Base-by-base conservation (phyloP, 2,329 filamentous ascomycete species). In the Gaeumannomyces sp. region DNA sequence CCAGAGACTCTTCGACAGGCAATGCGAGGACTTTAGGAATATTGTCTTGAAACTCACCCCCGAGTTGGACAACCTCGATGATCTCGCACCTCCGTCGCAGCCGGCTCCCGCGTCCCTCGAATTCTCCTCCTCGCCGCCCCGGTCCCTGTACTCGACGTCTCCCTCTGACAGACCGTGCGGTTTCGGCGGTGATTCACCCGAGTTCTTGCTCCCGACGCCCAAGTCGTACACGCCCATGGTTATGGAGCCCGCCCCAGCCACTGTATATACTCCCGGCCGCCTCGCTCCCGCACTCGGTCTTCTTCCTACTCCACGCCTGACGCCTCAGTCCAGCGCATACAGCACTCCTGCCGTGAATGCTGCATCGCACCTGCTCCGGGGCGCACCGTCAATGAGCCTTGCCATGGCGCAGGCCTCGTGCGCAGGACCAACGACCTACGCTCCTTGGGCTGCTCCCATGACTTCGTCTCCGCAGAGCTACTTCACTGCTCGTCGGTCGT, bases 261-360 rank as follows among this genome's bases (percentile, higher is more conserved):
- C 77, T 64, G 72, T 74, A 65, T 80, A 79, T 70, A 77, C 79
- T 38, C 74, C 80, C 31, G 78, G 79, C 64, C 82, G 81, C 59
- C 69, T 80, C 66, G 82, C 81, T 45, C 83, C 85, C 29, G 78
- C 82, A 56, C 75, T 86, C 66, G 83, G 82, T 65, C 77, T 85
- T 59, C 73, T 88, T 67, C 85, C 85, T 2, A 87, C 84, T 14
- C 84, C 85, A 50, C 82, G 84, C 62, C 76, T 87, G 65, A 86
- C 84, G 27, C 83, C 85, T 13, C 83, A 85, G 72, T 76, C 76
- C 33, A 79, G 76, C 68, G 83, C 83, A 73, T 81, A 83, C 72
- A 82, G 79, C 76, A 87, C 85, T 81, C 84, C 85, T 81, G 84
- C 83, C 67, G 83, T 79, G 80, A 81, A 79, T 79, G 80, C 80